phyloP scores from a whole-genome alignment of 2,329 filamentous ascomycete species.

The Ceratocystis destructans region DNA sequence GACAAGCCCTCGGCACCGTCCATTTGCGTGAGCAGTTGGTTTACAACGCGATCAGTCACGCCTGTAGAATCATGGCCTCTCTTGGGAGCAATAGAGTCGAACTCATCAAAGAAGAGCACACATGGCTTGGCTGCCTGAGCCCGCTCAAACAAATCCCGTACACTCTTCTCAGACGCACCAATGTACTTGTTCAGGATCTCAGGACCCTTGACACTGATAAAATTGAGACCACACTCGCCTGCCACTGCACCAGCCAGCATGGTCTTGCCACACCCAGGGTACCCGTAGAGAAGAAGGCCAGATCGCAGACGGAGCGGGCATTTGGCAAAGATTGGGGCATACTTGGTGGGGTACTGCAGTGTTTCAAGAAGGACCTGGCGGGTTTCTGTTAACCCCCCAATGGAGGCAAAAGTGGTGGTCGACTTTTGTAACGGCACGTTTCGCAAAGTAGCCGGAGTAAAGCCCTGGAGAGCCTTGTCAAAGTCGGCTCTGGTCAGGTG shows the following conservation, averaged over 20 bases:
- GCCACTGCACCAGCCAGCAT: slow-evolving; percentile 92
- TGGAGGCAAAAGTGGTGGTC: slow-evolving; percentile 81
- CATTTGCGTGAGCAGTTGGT: slow-evolving; percentile 97
- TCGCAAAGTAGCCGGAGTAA: slow-evolving; percentile 85
- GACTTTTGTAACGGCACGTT: slow-evolving; percentile 91
- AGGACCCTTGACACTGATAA: slow-evolving; percentile 94
- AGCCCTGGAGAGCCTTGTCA: slow-evolving; percentile 70
- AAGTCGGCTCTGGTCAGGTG: slow-evolving; percentile 65
- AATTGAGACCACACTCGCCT: slow-evolving; percentile 93
- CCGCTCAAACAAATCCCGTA: slow-evolving; percentile 87
- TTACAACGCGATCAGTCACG: slow-evolving; percentile 96
- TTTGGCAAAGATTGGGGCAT: slow-evolving; percentile 92
- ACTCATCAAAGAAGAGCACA: slow-evolving; percentile 96
- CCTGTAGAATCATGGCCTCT: slow-evolving; percentile 93
- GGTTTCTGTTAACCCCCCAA: slow-evolving; percentile 76
- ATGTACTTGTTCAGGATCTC: slow-evolving; percentile 99
- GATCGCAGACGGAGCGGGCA: slow-evolving; percentile 91
- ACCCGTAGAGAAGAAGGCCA: slow-evolving; percentile 84
- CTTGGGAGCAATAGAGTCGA: slow-evolving; percentile 94
- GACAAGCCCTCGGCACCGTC: slow-evolving; percentile 90
- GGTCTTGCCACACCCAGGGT: slow-evolving; percentile 92
- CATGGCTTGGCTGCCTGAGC: slow-evolving; percentile 84
- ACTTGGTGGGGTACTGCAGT: slow-evolving; percentile 91
- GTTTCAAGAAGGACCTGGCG: slow-evolving; percentile 88
- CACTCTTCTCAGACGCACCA: slow-evolving; percentile 89